Evolutionary conservation across 2,329 filamentous ascomycete species (phyloP).

Genomic region (Diaporthe sp.): DNA sequence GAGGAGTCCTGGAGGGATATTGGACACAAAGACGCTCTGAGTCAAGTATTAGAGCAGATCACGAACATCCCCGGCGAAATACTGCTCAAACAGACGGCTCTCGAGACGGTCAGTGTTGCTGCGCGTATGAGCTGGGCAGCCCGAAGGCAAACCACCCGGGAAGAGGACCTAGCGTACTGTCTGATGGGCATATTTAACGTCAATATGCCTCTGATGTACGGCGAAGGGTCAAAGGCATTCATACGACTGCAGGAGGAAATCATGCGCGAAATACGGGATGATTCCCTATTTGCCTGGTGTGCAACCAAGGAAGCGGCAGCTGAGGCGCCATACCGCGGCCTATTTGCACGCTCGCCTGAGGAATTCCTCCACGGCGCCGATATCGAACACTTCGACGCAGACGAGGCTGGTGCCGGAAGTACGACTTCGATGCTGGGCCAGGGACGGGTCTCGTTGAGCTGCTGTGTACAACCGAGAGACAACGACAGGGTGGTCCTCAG

Average conservation of each 20-base stretch:
- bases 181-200: conserved; percentile 31
- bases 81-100: neutral
- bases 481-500: neutral
- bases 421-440: neutral
- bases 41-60: neutral
- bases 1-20: conserved; percentile 16
- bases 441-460: neutral
- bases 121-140: conserved; percentile 37
- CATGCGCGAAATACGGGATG: conserved; percentile 18
- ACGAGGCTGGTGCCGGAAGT: neutral
- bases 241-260: conserved; percentile 34
- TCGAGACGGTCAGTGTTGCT: neutral
- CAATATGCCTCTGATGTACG: conserved; percentile 36
- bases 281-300: conserved; percentile 2
- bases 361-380: neutral
- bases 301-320: neutral
- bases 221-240: conserved; percentile 26
- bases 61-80: conserved; percentile 14
- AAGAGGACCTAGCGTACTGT: conserved; percentile 35
- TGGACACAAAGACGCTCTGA: neutral
- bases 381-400: neutral
- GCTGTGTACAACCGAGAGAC: neutral
- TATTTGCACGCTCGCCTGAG: neutral
- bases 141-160: conserved; percentile 13
- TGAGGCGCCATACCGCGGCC: neutral